Percentiles rank a stretch among this genome's conserved stretches.
These are phyloP conservation scores for Botrytis deweyae DNA, from an alignment of 2,329 filamentous ascomycete species.

Conservation along the genomic window DNA sequence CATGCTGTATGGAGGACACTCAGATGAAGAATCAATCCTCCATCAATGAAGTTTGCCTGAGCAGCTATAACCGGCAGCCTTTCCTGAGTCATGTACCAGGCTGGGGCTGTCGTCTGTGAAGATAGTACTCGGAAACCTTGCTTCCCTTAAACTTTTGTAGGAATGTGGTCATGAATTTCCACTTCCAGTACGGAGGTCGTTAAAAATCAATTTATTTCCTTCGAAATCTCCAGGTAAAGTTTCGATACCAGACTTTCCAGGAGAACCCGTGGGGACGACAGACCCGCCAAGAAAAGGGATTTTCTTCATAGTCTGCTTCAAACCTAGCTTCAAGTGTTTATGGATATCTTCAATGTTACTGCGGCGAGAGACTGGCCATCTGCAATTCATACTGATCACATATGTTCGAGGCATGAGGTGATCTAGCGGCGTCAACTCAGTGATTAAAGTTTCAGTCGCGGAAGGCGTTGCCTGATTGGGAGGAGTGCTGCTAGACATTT, in stretches of 20 bases:
- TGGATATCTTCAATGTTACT: conserved; percentile 13
- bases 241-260: conserved; percentile 2
- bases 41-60: conserved; percentile 16
- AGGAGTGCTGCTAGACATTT: neutral
- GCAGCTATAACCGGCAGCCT: conserved; percentile 7
- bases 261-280: neutral
- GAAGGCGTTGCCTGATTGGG: neutral
- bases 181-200: conserved; percentile 6
- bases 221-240: conserved; percentile 2
- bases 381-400: neutral
- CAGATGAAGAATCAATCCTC: conserved; percentile 19
- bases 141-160: conserved; percentile 8
- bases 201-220: conserved; percentile 7
- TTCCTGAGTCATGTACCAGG: neutral
- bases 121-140: conserved; percentile 2
- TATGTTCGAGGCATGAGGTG: conserved; percentile 15
- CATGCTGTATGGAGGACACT: conserved; percentile 14
- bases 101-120: neutral
- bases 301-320: conserved; percentile 6
- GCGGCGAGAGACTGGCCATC: conserved; percentile 16
- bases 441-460: neutral
- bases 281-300: conserved; percentile 10
- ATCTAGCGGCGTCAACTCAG: conserved; percentile 17
- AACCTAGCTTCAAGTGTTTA: neutral
- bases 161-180: conserved; percentile 9